These are phyloP conservation scores for Mycocalia duriaeana DNA, from an alignment of 1,284 basidiomycete species.

Conservation along the genomic window DNA sequence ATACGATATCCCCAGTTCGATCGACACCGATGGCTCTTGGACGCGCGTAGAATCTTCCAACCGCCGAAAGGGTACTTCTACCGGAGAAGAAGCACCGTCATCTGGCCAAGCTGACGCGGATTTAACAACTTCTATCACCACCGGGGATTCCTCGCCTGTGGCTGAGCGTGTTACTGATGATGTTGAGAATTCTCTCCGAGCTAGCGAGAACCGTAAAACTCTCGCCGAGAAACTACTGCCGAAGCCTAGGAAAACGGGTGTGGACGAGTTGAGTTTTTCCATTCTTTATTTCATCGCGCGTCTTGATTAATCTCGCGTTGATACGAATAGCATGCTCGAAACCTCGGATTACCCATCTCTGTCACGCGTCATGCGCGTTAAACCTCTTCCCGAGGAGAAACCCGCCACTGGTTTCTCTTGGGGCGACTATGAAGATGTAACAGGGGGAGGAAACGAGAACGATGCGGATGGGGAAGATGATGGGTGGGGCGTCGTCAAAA, in stretches of 20 bases:
- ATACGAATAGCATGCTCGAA: conserved; percentile 58
- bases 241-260: conserved; percentile 55
- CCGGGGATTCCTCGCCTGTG: conserved; percentile 49
- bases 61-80: conserved; percentile 15
- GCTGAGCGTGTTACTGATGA: conserved; percentile 33
- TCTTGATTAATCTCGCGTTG: conserved; percentile 8
- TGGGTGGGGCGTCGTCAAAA: conserved; percentile 69
- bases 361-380: conserved; percentile 60
- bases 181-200: conserved; percentile 18
- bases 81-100: conserved; percentile 11
- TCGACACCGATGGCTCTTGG: conserved; percentile 51
- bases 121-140: conserved; percentile 47
- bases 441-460: conserved; percentile 44
- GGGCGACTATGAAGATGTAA: conserved; percentile 71
- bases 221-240: conserved; percentile 57
- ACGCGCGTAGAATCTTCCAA: conserved; percentile 43
- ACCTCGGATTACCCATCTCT: conserved; percentile 49
- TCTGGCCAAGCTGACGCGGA: conserved; percentile 43
- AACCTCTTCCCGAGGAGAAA: conserved; percentile 46
- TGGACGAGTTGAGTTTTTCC: conserved; percentile 49
- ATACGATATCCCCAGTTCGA: conserved; percentile 24
- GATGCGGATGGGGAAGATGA: conserved; percentile 55
- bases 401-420: conserved; percentile 65
- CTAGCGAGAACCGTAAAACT: conserved; percentile 29
- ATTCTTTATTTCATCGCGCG: conserved; percentile 4